Percentiles rank a stretch among this genome's conserved stretches.
These are phyloP conservation scores for Gomphus sp. DNA, from an alignment of 1,284 basidiomycete genomes.

Conservation along the genomic window DNA sequence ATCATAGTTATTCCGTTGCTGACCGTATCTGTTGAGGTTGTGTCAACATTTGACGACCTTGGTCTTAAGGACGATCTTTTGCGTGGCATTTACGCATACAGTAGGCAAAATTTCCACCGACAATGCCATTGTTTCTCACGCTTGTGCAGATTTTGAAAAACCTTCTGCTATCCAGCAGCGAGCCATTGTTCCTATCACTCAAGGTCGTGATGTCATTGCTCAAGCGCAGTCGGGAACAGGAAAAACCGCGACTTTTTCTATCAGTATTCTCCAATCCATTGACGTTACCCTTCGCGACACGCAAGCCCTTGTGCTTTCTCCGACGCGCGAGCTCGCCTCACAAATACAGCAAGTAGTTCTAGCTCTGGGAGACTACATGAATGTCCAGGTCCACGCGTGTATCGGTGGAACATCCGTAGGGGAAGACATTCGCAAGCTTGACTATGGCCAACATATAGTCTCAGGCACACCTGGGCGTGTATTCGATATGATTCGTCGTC, in stretches of 20 bases:
- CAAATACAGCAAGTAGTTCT: slow-evolving; percentile 99
- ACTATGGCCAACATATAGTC: slow-evolving; percentile 97
- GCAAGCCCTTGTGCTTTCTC: slow-evolving; percentile 92
- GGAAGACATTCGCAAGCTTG: slow-evolving; percentile 97
- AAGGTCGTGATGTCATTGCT: slow-evolving; percentile 94
- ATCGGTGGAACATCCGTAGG: slow-evolving; percentile 97
- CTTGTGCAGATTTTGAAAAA: slow-evolving; percentile 87
- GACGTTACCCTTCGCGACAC: slow-evolving; percentile 94
- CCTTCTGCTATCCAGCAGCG: slow-evolving; percentile 98
- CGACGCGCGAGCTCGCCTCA: slow-evolving; percentile 91
- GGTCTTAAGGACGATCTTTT: slow-evolving; percentile 92
- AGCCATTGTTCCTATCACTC: slow-evolving; percentile 91
- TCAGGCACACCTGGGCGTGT: slow-evolving; percentile 97
- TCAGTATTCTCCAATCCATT: slow-evolving; percentile 91
- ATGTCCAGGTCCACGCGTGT: slow-evolving; percentile 98
- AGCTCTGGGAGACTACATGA: slow-evolving; percentile 98
- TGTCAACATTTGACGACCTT: slow-evolving; percentile 87
- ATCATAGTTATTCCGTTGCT: slow-evolving; percentile 16
- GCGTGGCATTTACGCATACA: slow-evolving; percentile 98
- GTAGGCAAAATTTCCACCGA: slow-evolving; percentile 37
- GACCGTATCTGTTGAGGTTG: slow-evolving; percentile 27
- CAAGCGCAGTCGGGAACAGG: slow-evolving; percentile 99
- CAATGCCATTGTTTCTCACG: background rate
- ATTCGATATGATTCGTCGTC: slow-evolving; percentile 98
- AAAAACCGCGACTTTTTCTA: slow-evolving; percentile 98